These are phyloP conservation scores for Pseudozyma tsukubaensis DNA, from an alignment of 1,284 basidiomycete species.

Conservation along the genomic window DNA sequence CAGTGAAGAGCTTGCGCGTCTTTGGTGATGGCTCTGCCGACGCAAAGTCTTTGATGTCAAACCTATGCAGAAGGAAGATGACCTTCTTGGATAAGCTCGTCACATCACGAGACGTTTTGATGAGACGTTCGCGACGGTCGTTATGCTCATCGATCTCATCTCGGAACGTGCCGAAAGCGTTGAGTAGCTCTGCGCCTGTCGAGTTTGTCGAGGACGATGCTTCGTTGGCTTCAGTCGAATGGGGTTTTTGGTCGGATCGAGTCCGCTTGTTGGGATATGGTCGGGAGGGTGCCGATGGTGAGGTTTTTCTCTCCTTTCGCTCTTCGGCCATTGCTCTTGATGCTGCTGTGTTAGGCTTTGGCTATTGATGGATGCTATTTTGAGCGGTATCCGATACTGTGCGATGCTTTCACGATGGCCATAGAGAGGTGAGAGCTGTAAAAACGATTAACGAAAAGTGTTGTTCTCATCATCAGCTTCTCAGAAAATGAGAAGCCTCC, in stretches of 20 bases:
- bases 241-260: constrained; percentile 13
- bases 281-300: constrained; percentile 15
- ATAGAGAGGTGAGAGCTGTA: too few species aligned
- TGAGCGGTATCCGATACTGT: too few species aligned
- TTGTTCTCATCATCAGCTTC: too few species aligned
- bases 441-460: too few species aligned
- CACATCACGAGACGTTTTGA: constrained; percentile 83
- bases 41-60: constrained; percentile 34
- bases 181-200: constrained; percentile 3
- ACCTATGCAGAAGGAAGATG: constrained; percentile 91
- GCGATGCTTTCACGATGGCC: too few species aligned
- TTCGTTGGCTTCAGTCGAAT: constrained; percentile 1
- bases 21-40: constrained; percentile 8
- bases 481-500: too few species aligned
- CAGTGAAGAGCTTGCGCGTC: constrained; percentile 71
- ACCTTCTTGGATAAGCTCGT: constrained; percentile 93
- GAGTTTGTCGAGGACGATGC: constrained; percentile 4
- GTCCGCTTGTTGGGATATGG: constrained; percentile 28
- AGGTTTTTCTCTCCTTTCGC: constrained; percentile 7
- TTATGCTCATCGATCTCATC: constrained; percentile 66
- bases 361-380: background rate
- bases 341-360: background rate
- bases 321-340: constrained; percentile 15
- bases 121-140: constrained; percentile 76
- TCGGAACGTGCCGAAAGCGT: constrained; percentile 52